Base-by-base conservation (phyloP, 1,284 basidiomycete genomes). In the Flammula alnicola region DNA sequence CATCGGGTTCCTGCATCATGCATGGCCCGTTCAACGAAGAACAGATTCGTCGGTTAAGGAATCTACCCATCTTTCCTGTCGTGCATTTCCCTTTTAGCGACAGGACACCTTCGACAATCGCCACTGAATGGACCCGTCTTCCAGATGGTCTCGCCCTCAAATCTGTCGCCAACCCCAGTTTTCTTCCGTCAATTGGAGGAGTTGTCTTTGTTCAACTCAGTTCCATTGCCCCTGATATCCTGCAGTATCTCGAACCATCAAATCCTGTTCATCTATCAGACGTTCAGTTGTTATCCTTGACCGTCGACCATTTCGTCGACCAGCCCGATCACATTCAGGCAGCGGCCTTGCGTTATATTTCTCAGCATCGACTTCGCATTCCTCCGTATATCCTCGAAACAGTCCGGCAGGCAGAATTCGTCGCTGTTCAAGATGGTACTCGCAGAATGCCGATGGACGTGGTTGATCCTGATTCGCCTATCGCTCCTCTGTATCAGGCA, bases 11-110 rank as follows among this genome's bases (percentile, higher is more conserved):
- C 23, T 36, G 40, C 37, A 32, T 33, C 12, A 22, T 39, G 33
- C 14, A 54, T 33, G 51, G 54, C 10, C 23, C 25, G 2, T 50
- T 59, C 19, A 47, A 5, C 26, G 20, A 47, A 20, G 47, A 54
- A 2, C 56, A 56, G 20, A 32, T 44, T 6, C 36, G 41, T 9
- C 54, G 27, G 16, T 33, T 63, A 35, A 59, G 47, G 16, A 48
- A 22, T 10, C 49, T 74, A 5, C 72, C 72, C 0, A 65, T 74
- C 5, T 75, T 62, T 33, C 65, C 69, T 1, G 48, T 66, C 11
- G 53, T 67, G 11, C 22, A 58, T 2, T 60, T 58, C 16, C 25
- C 47, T 4, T 30, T 5, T 6, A 46, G 51, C 16, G 36, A 46
- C n/a, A 23, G 20, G 31, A 33, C n/a, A 20, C 25, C 19, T 16